Conservation (phyloP, 1,284 basidiomycete species). For the Ustilago shanxiensis region DNA sequence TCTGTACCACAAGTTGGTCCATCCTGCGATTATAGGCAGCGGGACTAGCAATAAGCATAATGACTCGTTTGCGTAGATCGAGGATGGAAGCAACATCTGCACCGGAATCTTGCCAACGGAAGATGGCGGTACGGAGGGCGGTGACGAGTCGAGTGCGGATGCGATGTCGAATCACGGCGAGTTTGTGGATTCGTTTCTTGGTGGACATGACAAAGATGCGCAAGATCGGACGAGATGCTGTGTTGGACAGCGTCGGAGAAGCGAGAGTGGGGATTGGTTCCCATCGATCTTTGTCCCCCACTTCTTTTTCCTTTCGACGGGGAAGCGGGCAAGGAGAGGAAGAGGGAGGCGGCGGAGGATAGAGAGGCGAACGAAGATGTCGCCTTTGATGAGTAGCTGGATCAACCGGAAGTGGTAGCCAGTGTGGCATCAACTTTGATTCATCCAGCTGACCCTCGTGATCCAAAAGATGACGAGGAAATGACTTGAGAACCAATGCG, state of each 20-base stretch:
- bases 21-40: conserved; percentile 18
- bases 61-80: conserved; percentile 15
- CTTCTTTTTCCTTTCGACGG: no score
- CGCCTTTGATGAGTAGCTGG: conserved; percentile 37
- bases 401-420: conserved; percentile 32
- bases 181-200: conserved; percentile 62
- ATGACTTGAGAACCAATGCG: conserved; percentile 35
- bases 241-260: neutral
- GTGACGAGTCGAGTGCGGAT: conserved; percentile 43
- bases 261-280: conserved; percentile 3
- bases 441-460: conserved; percentile 16
- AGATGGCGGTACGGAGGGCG: conserved; percentile 41
- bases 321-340: no score
- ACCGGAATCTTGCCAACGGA: neutral
- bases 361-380: conserved; percentile 18
- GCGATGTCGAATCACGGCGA: conserved; percentile 56
- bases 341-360: neutral
- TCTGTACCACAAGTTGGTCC: conserved; percentile 17
- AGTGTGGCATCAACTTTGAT: conserved; percentile 14
- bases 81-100: neutral
- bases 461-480: conserved; percentile 32
- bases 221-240: conserved; percentile 16
- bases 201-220: conserved; percentile 45
- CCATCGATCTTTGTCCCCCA: conserved; percentile 20
- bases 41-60: conserved; percentile 29